Base-by-base conservation (phyloP, 495 filamentous ascomycete species). In the Jackrogersella minutella region DNA sequence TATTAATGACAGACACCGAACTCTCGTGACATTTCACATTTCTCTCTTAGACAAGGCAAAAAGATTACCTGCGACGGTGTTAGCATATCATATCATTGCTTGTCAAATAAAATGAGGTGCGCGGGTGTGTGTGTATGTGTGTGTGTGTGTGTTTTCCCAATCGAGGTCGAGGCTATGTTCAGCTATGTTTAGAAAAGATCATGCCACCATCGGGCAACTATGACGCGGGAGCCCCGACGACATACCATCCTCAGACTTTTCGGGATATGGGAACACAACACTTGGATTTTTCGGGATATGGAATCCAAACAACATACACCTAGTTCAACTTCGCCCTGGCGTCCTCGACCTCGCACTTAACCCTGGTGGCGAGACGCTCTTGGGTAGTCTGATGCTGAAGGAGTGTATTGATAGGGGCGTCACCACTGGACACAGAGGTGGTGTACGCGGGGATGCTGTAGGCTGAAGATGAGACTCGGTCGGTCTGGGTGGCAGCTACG, bases 331-430 rank as follows among this genome's bases (percentile, higher is more conserved):
- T 58, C 7, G 24, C 46, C 13, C 46, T 30, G 19, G 54, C 53
- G 3, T 54, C 39, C 4, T 58, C n/a, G 17, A 60, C 21, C 37
- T 47, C 62, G 3, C 47, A 14, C 16, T 54, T 40, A 17, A 66
- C 56, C 3, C 46, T 66, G 1, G 21, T 66, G 1, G 21, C 39
- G 0, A 8, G 6, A 3, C 62, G 55, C 10, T 19, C 33, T 36
- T n/a, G 40, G 4, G n/a, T 14, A n/a, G n/a, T 10, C 2, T 33
- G 14, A 1, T 55, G 40, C 30, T 54, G 55, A 2, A 59, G n/a
- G 33, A 59, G 62, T 11, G 47, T 30, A 1, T 14, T 55, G 26
- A 66, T 5, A 4, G 62, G 47, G 9, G 55, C 62, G n/a, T 59
- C 49, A 0, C 55, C 55, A 1, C n/a, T 47, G 0, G 22, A 16